Conservation (phyloP, 148 eudicot species). For the Oxyria digyna region DNA sequence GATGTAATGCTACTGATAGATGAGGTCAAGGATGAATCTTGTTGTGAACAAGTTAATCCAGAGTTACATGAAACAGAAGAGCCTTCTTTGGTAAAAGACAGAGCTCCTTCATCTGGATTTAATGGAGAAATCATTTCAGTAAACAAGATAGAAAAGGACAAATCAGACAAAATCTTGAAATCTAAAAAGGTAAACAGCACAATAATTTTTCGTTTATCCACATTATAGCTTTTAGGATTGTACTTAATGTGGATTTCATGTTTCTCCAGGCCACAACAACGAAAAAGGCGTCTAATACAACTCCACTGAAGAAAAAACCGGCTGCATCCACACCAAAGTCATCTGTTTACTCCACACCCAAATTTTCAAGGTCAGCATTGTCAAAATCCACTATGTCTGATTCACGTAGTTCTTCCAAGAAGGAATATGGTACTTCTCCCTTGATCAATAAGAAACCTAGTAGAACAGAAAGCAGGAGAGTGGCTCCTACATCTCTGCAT, state of each 20-base stretch:
- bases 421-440: conserved; percentile 27
- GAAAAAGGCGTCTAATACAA: conserved; percentile 9
- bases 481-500: conserved; percentile 51
- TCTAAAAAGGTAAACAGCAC: conserved; percentile 6
- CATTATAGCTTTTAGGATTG: background rate
- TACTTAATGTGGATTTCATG: background rate
- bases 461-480: conserved; percentile 30
- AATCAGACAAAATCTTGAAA: conserved; percentile 6
- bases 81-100: background rate
- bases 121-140: background rate
- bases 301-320: conserved; percentile 23
- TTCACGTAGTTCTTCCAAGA: conserved; percentile 26
- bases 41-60: conserved; percentile 7
- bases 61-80: conserved; percentile 10
- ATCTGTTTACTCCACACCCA: conserved; percentile 31
- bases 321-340: conserved; percentile 29
- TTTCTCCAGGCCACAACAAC: background rate
- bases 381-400: conserved; percentile 23
- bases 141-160: conserved; percentile 11
- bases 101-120: background rate
- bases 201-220: no score
- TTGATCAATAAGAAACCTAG: conserved; percentile 25
- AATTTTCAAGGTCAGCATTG: conserved; percentile 28
- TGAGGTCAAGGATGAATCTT: conserved; percentile 20
- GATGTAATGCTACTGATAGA: conserved; percentile 11